Base-by-base conservation (phyloP, 805 yeast species). In the Metschnikowia reukaufii region DNA sequence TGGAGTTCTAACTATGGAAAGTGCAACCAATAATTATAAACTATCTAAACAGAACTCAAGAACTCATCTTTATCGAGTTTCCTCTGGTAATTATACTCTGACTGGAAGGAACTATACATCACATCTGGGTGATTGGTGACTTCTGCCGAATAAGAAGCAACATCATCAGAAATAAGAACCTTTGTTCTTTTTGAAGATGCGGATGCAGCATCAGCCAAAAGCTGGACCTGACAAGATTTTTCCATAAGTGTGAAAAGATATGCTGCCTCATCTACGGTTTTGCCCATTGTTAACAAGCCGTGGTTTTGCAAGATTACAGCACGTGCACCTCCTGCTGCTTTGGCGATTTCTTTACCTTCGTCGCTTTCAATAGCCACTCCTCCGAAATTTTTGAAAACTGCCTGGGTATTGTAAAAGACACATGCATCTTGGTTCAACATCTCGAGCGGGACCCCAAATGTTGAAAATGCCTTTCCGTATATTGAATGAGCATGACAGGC, bases 401-500 rank as follows among this genome's bases (percentile, higher is more conserved):
- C 43, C 17, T 49, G 50, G 33, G 32, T 37, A 10, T 40, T 30
- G 42, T 49, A 40, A 36, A 49, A 49, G 16, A 37, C 41, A 30
- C 53, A 46, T 5, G 39, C 47, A 21, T 49, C 52, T 27, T 49
- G 50, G 40, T 45, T 45, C 29, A 49, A 20, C 52, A 45, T 49
- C 29, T 49, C 49, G 25, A 49, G 33, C 6, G 49, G 51, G 9
- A 15, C 27, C 1, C 51, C 54, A 9, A 50, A 44, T 2, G 43
- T 16, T 12, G 45, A 35, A 25, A 17, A 50, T 4, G 54, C 51
- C 31, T 48, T 47, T 4, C 54, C 54, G 40, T 44, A 36, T 9
- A 41, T 27, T 3, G 48, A 44, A 32, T 50, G 54, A 16, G 54
- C 44, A 31, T 50, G 54, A 20, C 54, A 50, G 6, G 54, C 51